A percentile compares a stretch with the other conserved stretches of the same genome.
Conservation (phyloP, 78 protist genomes). For the Guillardia theta region DNA sequence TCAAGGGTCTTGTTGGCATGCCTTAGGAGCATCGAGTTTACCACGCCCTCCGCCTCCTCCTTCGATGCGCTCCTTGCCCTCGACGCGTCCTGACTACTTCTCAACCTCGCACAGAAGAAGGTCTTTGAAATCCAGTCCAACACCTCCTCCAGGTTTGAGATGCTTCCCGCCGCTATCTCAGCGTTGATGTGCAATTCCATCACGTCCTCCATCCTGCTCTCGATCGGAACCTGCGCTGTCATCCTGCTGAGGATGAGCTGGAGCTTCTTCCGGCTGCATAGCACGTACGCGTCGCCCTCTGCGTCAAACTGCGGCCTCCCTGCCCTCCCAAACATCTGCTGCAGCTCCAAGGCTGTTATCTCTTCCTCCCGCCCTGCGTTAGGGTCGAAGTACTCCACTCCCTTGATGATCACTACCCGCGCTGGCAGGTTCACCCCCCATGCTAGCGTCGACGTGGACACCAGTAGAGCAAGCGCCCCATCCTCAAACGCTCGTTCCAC, state of each 20-base stretch:
- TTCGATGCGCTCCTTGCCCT: neutral
- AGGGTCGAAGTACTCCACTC: neutral
- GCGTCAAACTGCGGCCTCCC: conserved; percentile 15
- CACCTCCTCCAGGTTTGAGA: neutral
- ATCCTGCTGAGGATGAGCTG: neutral
- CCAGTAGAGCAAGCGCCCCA: neutral
- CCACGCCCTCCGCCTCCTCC: no score
- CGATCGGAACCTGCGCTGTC: neutral
- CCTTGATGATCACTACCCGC: neutral
- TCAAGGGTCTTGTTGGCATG: no score
- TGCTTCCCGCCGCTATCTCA: neutral
- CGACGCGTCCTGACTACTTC: neutral
- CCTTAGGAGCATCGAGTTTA: no score
- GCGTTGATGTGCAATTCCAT: neutral
- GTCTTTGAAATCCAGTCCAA: neutral
- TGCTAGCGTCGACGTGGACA: neutral
- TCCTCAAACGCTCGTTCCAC: neutral
- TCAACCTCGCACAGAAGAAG: neutral
- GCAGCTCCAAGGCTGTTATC: neutral
- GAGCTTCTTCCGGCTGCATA: neutral
- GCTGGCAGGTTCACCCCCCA: conserved; percentile 26
- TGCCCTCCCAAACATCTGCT: neutral
- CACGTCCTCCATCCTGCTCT: neutral
- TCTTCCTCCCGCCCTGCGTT: neutral
- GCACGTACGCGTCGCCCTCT: neutral